Conservation (phyloP, 2,329 filamentous ascomycete species). For the Fusarium duplospermum region DNA sequence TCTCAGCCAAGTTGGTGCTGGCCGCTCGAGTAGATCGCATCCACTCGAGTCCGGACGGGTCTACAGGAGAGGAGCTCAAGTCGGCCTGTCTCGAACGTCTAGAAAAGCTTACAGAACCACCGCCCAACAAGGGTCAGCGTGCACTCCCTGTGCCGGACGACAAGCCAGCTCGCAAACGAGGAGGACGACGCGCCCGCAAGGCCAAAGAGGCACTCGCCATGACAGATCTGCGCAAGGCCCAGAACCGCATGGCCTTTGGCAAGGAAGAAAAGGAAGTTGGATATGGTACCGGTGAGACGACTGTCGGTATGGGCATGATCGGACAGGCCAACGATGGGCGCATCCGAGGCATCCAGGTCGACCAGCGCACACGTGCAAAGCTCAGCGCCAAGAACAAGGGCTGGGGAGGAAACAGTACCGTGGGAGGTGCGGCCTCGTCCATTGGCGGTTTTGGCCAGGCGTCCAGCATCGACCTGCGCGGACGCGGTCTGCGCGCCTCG, state of each 20-base stretch:
- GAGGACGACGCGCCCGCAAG: slow-evolving; percentile 88
- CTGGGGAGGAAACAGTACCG: slow-evolving; percentile 81
- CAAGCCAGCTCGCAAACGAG: slow-evolving; percentile 92
- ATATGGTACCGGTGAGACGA: slow-evolving; percentile 87
- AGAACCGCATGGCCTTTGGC: slow-evolving; percentile 95
- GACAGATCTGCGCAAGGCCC: slow-evolving; percentile 95
- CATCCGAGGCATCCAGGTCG: slow-evolving; percentile 88
- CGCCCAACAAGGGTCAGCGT: slow-evolving; percentile 87
- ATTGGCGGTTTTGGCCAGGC: slow-evolving; percentile 80
- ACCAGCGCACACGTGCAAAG: slow-evolving; percentile 92
- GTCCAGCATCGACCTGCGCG: slow-evolving; percentile 76
- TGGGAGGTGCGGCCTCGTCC: slow-evolving; percentile 79
- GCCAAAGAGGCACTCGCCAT: slow-evolving; percentile 97
- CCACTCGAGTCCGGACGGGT: slow-evolving; percentile 83
- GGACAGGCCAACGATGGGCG: slow-evolving; percentile 89
- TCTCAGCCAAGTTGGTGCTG: slow-evolving; percentile 92
- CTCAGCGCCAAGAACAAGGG: slow-evolving; percentile 95
- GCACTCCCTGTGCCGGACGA: slow-evolving; percentile 94
- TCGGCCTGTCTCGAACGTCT: slow-evolving; percentile 86
- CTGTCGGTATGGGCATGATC: slow-evolving; percentile 94
- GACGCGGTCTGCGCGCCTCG: slow-evolving; percentile 81
- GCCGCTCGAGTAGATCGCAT: slow-evolving; percentile 91
- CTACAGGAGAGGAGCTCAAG: slow-evolving; percentile 83
- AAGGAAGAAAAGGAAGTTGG: slow-evolving; percentile 95
- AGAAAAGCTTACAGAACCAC: slow-evolving; percentile 92